Conservation (phyloP, 2,329 filamentous ascomycete genomes). For the Trichoderma sp. region DNA sequence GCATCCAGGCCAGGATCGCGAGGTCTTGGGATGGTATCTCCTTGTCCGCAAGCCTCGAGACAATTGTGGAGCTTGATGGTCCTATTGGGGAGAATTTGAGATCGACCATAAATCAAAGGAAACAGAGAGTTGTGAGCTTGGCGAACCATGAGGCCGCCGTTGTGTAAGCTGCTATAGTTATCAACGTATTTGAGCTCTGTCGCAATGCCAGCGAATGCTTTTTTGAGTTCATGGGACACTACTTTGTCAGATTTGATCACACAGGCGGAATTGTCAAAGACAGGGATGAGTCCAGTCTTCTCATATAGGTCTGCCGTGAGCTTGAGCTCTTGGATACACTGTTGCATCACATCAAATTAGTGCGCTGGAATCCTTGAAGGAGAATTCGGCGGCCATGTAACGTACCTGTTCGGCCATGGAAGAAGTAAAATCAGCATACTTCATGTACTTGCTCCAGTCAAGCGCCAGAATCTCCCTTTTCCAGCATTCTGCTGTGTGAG, state of each 20-base stretch:
- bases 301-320: conserved; percentile 40
- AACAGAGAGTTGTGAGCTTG: neutral
- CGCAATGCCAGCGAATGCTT: neutral
- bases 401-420: neutral
- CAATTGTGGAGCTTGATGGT: neutral
- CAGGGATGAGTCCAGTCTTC: conserved; percentile 36
- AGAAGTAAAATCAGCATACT: neutral
- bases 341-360: neutral
- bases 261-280: conserved; percentile 37
- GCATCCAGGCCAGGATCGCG: neutral
- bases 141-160: neutral
- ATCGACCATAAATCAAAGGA: neutral
- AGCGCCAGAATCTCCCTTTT: neutral
- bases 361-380: neutral
- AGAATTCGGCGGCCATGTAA: neutral
- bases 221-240: neutral
- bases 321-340: conserved; percentile 39
- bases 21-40: neutral
- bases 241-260: conserved; percentile 40
- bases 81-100: neutral
- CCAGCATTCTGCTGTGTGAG: neutral
- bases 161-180: neutral
- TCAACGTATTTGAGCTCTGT: neutral
- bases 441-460: neutral
- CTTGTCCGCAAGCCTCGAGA: neutral